phyloP scores from a whole-genome alignment of 176 grass and related monocot species.

The Triticum turgidum region DNA sequence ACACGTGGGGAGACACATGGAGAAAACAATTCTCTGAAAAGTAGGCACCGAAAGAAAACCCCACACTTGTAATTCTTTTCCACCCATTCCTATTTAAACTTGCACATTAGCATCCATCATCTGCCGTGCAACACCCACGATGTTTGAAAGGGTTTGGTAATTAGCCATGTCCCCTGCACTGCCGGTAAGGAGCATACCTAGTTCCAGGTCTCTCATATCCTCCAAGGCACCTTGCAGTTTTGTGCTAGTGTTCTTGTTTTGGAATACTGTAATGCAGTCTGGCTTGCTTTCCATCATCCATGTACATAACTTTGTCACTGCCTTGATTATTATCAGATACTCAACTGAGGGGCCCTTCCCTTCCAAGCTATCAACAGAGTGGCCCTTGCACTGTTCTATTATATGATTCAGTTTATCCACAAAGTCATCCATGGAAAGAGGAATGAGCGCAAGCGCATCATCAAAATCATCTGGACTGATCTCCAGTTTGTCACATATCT shows the following conservation, averaged over 20 bases:
- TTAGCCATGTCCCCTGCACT: background rate
- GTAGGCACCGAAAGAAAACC: background rate
- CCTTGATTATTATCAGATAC: conserved; percentile 1
- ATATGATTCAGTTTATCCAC: background rate
- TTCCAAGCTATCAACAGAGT: background rate
- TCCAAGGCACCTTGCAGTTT: background rate
- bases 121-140: background rate
- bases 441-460: background rate
- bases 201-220: conserved; percentile 9
- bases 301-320: conserved; percentile 10
- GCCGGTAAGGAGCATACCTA: background rate
- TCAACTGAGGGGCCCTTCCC: background rate
- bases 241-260: background rate
- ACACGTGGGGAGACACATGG: background rate
- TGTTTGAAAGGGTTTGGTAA: background rate
- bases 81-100: background rate
- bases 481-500: background rate
- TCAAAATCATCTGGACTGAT: background rate
- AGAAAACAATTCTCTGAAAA: background rate
- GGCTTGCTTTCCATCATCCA: background rate
- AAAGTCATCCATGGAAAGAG: background rate
- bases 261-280: background rate
- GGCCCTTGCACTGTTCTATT: conserved; percentile 15
- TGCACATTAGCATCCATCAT: background rate
- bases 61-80: background rate